Conservation (phyloP, 306 rosid genomes). For the Rosa rugosa region DNA sequence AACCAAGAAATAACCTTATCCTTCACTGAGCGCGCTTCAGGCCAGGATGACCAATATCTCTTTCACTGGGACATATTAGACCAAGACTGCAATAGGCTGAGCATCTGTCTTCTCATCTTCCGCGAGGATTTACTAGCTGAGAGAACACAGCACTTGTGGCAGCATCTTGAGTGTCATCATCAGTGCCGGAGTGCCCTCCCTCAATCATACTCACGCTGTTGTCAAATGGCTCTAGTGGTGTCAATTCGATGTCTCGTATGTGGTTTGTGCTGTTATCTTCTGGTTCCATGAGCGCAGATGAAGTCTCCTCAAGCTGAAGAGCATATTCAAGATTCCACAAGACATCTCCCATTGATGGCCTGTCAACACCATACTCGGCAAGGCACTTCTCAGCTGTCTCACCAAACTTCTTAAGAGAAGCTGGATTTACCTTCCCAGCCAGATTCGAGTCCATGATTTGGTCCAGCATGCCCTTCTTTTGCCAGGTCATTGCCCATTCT, state of each 20-base stretch:
- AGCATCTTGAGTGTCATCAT: conserved; percentile 70
- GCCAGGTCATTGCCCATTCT: conserved; percentile 98
- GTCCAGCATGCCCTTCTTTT: conserved; percentile 94
- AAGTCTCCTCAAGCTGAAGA: conserved; percentile 88
- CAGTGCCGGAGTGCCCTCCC: conserved; percentile 51
- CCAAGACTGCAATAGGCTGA: conserved; percentile 25
- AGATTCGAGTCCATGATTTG: conserved; percentile 90
- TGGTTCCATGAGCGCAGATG: conserved; percentile 80
- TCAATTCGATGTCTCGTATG: conserved; percentile 76
- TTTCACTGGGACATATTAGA: conserved; percentile 18
- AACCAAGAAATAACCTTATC: conserved; percentile 37
- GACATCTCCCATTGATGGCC: conserved; percentile 99
- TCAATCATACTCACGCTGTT: conserved; percentile 77
- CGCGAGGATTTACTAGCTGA: conserved; percentile 90
- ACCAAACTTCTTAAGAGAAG: conserved; percentile 91
- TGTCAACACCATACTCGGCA: conserved; percentile 85
- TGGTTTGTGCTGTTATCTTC: conserved; percentile 96
- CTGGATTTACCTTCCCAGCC: conserved; percentile 75
- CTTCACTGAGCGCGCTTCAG: conserved; percentile 27
- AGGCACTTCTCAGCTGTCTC: conserved; percentile 97
- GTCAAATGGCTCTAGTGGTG: conserved; percentile 72
- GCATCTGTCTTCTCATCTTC: conserved; percentile 57
- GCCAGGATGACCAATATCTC: conserved; percentile 36
- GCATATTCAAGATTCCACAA: conserved; percentile 95
- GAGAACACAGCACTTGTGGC: conserved; percentile 95